Base-by-base conservation (phyloP, 2,329 filamentous ascomycete genomes). In the Pseudocercospora fuligena region DNA sequence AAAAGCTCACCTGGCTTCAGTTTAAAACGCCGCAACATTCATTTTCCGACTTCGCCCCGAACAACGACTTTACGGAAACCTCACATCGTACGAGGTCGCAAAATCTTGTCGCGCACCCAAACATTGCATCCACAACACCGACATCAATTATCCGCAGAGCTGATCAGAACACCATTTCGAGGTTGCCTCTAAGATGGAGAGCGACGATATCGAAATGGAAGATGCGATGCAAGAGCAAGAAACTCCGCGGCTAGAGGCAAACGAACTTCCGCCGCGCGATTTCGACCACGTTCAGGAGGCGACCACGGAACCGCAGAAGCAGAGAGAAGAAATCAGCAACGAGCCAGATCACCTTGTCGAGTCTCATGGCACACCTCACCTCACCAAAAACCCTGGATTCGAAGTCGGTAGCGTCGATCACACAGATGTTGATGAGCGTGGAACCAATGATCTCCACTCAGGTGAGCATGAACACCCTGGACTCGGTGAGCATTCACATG, bases 1-100 rank as follows among this genome's bases (percentile, higher is more conserved):
- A 51, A 65, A 57, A 57, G 56, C 57, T 60, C 63, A 66, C 51
- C 19, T 62, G 31, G 29, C 40, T 43, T 33, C 43, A 14, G 5
- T 33, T 23, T 19, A 27, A n/a, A 31, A 11, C 43, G 40, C 43
- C 19, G 59, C 43, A 43, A 57, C 25, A 16, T n/a, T 56, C 16
- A 14, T 56, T 27, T 11, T 43, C 16, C 56, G 21, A 40, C 12
- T 25, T 56, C 25, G 33, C 19, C 31, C 47, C 12, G 21, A 25
- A 51, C 59, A 61, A 61, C 59, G 46, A 61, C 43, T 31, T 51
- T 43, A 43, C 40, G 16, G 14, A 25, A 51, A 51, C 47, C 19
- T 56, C 51, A 56, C 51, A 29, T 56, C 25, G 51, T 27, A 19
- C 27, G 11, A 31, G 25, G 14, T 29, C 25, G 21, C 4, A n/a